Percentiles rank a stretch among this genome's conserved stretches.
phyloP scores from a whole-genome alignment of 2,329 filamentous ascomycete species.

The Fusarium aywerte region DNA sequence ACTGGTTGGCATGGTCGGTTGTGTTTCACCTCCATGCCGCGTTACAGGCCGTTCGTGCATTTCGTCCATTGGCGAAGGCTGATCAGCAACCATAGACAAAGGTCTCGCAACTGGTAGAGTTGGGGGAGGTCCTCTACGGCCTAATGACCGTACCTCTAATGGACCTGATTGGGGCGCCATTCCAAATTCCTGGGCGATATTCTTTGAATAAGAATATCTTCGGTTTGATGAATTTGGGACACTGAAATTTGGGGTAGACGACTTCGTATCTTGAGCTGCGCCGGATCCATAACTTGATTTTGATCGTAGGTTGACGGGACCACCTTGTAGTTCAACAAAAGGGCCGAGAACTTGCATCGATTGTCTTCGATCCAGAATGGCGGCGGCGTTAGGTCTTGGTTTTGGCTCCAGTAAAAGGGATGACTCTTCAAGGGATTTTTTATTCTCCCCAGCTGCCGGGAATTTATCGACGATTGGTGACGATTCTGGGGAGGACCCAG shows the following conservation, averaged over 20 bases:
- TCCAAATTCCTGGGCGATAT: constrained; percentile 37
- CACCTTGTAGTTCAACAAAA: constrained; percentile 54
- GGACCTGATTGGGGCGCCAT: constrained; percentile 27
- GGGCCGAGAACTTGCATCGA: constrained; percentile 62
- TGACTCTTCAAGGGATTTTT: constrained; percentile 37
- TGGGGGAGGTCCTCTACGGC: constrained; percentile 54
- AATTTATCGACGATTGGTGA: constrained; percentile 68
- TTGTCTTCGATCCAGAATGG: constrained; percentile 62
- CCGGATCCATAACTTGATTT: constrained; percentile 39
- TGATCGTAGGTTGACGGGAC: constrained; percentile 41
- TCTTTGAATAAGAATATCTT: constrained; percentile 57
- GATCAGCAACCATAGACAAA: constrained; percentile 65
- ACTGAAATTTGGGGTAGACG: constrained; percentile 63
- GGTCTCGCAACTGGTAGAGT: constrained; percentile 61
- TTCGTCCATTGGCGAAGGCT: constrained; percentile 56
- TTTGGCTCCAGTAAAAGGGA: constrained; percentile 51
- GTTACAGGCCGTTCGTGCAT: constrained; percentile 48
- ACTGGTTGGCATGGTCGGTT: constrained; percentile 12
- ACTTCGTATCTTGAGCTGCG: constrained; percentile 17
- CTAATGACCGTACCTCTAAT: constrained; percentile 30
- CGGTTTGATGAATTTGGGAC: constrained; percentile 59
- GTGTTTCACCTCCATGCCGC: constrained; percentile 43
- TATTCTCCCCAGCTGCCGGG: constrained; percentile 38
- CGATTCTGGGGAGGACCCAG: constrained; percentile 62
- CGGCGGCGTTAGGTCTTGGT: constrained; percentile 63